Evolutionary conservation across 1,284 basidiomycete species (phyloP).

Genomic region (Trichosporon coremiiforme): DNA sequence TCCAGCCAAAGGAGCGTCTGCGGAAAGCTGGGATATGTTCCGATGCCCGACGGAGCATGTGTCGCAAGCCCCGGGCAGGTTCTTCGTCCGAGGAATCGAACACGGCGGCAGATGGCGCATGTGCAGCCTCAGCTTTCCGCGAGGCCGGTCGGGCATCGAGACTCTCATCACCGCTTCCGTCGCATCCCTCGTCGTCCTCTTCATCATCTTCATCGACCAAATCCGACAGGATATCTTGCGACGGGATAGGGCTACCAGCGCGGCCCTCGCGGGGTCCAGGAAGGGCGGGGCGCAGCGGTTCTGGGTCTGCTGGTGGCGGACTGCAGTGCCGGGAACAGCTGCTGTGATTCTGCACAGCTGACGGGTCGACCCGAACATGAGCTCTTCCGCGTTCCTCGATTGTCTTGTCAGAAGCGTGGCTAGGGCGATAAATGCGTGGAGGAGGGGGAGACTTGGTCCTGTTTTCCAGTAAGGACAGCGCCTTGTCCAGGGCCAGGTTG

Average conservation of each 20-base stretch:
- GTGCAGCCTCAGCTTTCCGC: background rate
- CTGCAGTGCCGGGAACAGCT: conserved; percentile 44
- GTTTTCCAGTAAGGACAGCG: conserved; percentile 16
- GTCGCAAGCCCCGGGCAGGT: conserved; percentile 27
- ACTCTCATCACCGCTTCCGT: background rate
- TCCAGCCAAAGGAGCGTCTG: conserved; percentile 30
- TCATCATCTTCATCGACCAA: conserved; percentile 56
- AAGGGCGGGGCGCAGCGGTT: conserved; percentile 21
- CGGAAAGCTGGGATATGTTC: conserved; percentile 42
- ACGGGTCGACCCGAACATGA: conserved; percentile 43
- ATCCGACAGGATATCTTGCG: conserved; percentile 56
- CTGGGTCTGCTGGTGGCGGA: conserved; percentile 40
- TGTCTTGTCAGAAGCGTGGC: background rate
- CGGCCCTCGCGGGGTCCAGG: conserved; percentile 47
- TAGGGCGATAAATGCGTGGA: background rate
- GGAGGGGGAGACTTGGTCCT: background rate
- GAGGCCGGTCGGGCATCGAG: background rate
- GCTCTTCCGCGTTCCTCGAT: conserved; percentile 28
- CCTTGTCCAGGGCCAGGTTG: conserved; percentile 36
- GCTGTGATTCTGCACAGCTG: conserved; percentile 25
- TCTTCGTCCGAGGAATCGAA: conserved; percentile 20
- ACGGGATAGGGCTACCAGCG: conserved; percentile 46
- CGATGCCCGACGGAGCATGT: conserved; percentile 44
- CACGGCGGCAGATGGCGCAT: conserved; percentile 20
- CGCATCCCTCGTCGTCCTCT: conserved; percentile 62